A percentile compares a stretch with the other conserved stretches of the same genome.
These are phyloP conservation scores for Apiospora pterosperma DNA, from an alignment of 2,329 filamentous ascomycete species.

Conservation along the genomic window DNA sequence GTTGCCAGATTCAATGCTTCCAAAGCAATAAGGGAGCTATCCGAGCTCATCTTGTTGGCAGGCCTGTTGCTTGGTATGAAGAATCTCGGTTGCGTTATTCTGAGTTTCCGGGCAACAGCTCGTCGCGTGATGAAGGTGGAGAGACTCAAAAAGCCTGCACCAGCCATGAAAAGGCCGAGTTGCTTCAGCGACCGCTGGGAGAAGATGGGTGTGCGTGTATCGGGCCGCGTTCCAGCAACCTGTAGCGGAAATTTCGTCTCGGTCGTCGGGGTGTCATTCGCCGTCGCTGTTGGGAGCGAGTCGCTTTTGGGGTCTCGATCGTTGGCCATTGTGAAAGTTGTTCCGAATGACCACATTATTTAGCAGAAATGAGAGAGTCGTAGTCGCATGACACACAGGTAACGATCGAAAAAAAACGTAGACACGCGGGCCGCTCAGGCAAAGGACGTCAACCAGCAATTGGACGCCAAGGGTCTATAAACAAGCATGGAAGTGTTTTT, in stretches of 20 bases:
- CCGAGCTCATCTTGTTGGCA: conserved; percentile 44
- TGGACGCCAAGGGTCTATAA: background rate
- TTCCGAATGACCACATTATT: conserved; percentile 31
- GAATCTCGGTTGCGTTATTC: conserved; percentile 64
- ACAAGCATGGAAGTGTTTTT: background rate
- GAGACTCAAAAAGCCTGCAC: conserved; percentile 70
- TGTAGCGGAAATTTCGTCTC: background rate
- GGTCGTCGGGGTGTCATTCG: background rate
- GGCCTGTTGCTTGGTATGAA: conserved; percentile 60
- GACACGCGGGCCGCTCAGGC: background rate
- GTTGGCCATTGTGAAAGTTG: conserved; percentile 30
- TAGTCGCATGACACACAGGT: background rate
- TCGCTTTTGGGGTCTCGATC: conserved; percentile 18
- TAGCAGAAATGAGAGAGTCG: background rate
- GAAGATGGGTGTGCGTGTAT: conserved; percentile 24
- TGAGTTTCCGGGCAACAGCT: conserved; percentile 60
- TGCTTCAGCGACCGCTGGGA: conserved; percentile 55
- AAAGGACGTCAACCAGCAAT: background rate
- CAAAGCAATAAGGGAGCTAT: conserved; percentile 68
- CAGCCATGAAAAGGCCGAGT: conserved; percentile 68
- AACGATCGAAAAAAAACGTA: background rate
- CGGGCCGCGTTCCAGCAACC: conserved; percentile 10
- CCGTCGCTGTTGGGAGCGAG: background rate
- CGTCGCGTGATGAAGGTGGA: conserved; percentile 71
- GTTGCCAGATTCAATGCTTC: conserved; percentile 86